Evolutionary conservation across 306 rosid genomes (phyloP), one percentile per base, ranked within the genome.

Genomic region (Cyamopsis tetragonoloba): DNA sequence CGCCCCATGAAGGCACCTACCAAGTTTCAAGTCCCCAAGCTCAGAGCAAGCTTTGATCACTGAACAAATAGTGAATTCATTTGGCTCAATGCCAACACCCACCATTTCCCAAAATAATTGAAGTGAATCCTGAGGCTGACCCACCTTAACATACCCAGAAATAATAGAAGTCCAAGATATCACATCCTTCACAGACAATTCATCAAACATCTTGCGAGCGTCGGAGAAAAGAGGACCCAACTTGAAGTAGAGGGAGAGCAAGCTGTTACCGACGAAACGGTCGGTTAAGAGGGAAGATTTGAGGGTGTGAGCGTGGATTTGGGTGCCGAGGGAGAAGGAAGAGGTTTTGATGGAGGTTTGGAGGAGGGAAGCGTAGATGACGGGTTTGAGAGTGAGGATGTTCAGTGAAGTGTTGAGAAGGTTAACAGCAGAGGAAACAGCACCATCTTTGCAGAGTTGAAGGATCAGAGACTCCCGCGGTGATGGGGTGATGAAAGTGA

Each of bases 91-190:
- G 28, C 76, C 84, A 13, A 30, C 64, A 13, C 4, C 73, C 59
- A 77, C 26, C 96, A 89, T 89, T 31, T 85, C 81, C 63, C 71
- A 62, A 53, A 87, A 89, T 42, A 89, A 38, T 0, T 13, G 70
- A 24, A 92, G 14, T 0, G 88, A 73, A 1, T n/a, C 27, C 0
- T 5, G 37, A 2, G 91, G 87, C 23, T 79, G 76, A 14, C 84
- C 88, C 6, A 34, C 63, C 7, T 58, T 70, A 50, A 85, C 84
- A 44, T 89, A 87, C 8, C 93, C 89, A 0, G 91, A 81, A 9
- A 92, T 79, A 75, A 92, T 86, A 0, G 98, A 92, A 3, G 93
- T 81, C 96, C 96, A 89, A 1, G 96, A 85, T 0, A 92, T 84
- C 8, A 85, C 92, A 58, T 92, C 98, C 66, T 79, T 87, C 15